Evolutionary conservation across 2,329 filamentous ascomycete genomes (phyloP).

Genomic region (Cylindrodendrum hubeiense): DNA sequence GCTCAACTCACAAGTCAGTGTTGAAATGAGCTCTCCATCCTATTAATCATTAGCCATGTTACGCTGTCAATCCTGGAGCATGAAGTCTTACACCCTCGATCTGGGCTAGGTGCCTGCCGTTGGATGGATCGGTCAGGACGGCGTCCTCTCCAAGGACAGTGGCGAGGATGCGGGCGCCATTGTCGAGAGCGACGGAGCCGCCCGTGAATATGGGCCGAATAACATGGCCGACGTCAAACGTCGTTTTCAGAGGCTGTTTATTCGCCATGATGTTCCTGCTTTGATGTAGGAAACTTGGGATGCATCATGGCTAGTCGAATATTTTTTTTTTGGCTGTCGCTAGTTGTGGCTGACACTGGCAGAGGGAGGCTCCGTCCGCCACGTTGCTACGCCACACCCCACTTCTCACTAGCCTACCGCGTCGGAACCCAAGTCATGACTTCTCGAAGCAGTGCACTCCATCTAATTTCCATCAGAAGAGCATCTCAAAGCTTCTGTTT

Average conservation of each 20-base stretch:
- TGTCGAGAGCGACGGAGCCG: slow-evolving; percentile 86
- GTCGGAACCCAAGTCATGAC: neutral
- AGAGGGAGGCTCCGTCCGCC: no score
- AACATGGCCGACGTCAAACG: slow-evolving; percentile 85
- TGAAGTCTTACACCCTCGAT: slow-evolving; percentile 80
- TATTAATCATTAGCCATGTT: slow-evolving; percentile 49
- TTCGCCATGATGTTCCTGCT: slow-evolving; percentile 61
- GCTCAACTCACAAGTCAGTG: slow-evolving; percentile 68
- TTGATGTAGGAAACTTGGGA: slow-evolving; percentile 32
- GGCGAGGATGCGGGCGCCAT: slow-evolving; percentile 84
- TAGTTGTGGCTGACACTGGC: slow-evolving; percentile 2
- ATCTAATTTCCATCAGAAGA: neutral
- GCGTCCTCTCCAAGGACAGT: slow-evolving; percentile 94
- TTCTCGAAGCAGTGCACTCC: neutral
- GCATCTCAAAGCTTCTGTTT: neutral
- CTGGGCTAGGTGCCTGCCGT: slow-evolving; percentile 83
- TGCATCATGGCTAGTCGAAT: slow-evolving; percentile 34
- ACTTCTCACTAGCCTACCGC: neutral
- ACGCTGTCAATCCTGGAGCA: neutral
- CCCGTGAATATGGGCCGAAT: slow-evolving; percentile 96
- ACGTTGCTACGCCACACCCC: no score
- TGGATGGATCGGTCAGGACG: slow-evolving; percentile 85
- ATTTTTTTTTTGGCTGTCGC: slow-evolving; percentile 37
- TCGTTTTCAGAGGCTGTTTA: slow-evolving; percentile 80
- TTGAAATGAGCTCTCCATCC: slow-evolving; percentile 86